Conservation (phyloP, 106 monocot species). For the Amphibolis antarctica region DNA sequence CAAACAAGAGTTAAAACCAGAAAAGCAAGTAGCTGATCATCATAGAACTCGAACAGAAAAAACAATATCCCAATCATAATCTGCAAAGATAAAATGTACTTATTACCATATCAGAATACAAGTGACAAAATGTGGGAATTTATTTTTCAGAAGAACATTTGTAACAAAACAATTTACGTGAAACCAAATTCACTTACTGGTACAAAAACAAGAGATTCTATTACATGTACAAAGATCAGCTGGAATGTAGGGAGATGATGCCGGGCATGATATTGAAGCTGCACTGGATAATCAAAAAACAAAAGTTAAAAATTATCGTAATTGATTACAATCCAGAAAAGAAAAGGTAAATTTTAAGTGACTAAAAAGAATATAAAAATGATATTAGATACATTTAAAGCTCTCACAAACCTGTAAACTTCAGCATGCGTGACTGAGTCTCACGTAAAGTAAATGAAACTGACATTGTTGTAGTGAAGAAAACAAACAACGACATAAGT, state of each 20-base stretch:
- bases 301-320: not conserved
- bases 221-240: conserved; percentile 96
- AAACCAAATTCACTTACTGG: conserved; percentile 46
- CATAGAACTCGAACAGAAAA: conserved; percentile 98
- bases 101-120: not conserved
- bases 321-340: not conserved
- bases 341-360: not conserved
- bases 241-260: conserved; percentile 98
- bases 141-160: not conserved
- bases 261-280: conserved; percentile 97
- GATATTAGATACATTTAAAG: not conserved
- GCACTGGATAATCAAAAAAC: conserved; percentile 48
- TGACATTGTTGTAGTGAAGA: conserved; percentile 99
- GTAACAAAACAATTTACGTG: not conserved
- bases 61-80: conserved; percentile 98
- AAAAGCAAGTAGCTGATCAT: conserved; percentile 96
- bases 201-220: conserved; percentile 97
- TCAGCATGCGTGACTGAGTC: conserved; percentile 99
- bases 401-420: conserved; percentile 70
- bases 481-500: conserved; percentile 97
- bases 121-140: not conserved
- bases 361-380: not conserved
- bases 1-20: conserved; percentile 93
- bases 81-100: conserved; percentile 26
- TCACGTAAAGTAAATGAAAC: conserved; percentile 96